Base-by-base conservation (phyloP, 768 basidiomycete genomes). In the Mrakia gelida region DNA sequence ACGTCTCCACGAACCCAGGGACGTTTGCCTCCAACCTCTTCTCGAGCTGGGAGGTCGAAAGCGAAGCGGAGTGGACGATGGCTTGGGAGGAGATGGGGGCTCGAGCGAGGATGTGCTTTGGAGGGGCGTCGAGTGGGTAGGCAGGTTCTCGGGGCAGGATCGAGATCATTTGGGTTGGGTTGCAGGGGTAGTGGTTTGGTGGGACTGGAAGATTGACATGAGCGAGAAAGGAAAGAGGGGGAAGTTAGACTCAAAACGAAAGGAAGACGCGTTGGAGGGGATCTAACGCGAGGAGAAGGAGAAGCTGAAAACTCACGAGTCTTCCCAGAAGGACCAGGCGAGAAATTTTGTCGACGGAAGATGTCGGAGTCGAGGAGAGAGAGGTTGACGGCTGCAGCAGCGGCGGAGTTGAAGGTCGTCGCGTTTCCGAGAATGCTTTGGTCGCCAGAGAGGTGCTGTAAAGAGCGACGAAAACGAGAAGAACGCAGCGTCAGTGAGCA, bases 371-470 rank as follows among this genome's bases (percentile, higher is more conserved):
- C 93, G 34, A 96, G 86, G 77, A 90, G 86, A 80, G 89, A 89
- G 23, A 98, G 86, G 71, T 90, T 88, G 28, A 93, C 87, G 79
- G 92, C 91, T 80, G 89, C 89, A 80, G 89, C 89, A 11, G 91
- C 91, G 3, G 90, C 88, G 45, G 90, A 90, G 3, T 90, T 91
- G 82, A 93, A 95, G 16, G 90, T 90, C 28, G 93, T 86, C 0
- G 88, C 89, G 82, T 95, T 89, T 1, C 89, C 83, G 59, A 86
- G 85, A 77, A 91, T 86, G 79, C 89, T 87, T 41, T 88, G 86
- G 10, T 92, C 90, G 10, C 92, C 88, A 30, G 97, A 85, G 5
- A 93, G 80, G 80, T 97, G 94, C 92, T 96, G 81, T 21, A 38
- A 13, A 41, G 45, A 45, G 9, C 11, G 45, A 45, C 11, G 45